phyloP scores from a whole-genome alignment of 495 filamentous ascomycete species.

The Wilcoxina mikolae region DNA sequence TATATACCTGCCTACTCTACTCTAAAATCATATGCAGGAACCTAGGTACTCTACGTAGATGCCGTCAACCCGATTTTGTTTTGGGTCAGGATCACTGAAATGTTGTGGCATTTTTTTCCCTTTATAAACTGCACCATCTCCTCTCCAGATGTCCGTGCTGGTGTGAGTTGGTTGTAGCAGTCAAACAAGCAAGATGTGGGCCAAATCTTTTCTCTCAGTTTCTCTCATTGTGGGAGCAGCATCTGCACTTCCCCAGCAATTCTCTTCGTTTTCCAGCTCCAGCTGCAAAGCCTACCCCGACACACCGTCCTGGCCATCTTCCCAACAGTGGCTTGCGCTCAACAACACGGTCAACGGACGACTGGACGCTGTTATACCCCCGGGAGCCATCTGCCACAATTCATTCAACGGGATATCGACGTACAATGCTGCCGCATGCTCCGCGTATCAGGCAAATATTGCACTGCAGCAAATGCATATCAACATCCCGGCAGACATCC shows the following conservation, averaged over 20 bases:
- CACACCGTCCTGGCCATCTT: constrained; percentile 34
- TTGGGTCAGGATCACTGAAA: too few relatives aligned
- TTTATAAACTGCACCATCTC: too few relatives aligned
- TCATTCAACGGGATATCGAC: constrained; percentile 14
- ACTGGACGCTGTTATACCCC: constrained; percentile 38
- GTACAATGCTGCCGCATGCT: constrained; percentile 30
- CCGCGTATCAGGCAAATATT: background rate
- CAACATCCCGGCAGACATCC: background rate
- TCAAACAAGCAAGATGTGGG: too few relatives aligned
- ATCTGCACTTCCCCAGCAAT: background rate
- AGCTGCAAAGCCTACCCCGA: constrained; percentile 25
- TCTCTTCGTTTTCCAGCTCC: background rate
- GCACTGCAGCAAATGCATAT: background rate
- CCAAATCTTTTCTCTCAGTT: too few relatives aligned
- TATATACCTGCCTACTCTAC: too few relatives aligned
- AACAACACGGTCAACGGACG: constrained; percentile 37
- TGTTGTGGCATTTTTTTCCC: too few relatives aligned
- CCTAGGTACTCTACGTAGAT: too few relatives aligned
- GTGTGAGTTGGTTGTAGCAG: too few relatives aligned
- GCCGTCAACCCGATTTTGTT: too few relatives aligned
- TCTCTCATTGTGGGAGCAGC: too few relatives aligned
- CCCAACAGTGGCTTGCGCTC: constrained; percentile 31
- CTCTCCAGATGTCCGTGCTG: too few relatives aligned
- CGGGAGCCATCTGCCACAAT: constrained; percentile 42
- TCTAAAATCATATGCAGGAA: too few relatives aligned